phyloP scores from a whole-genome alignment of 2,329 filamentous ascomycete genomes.

The Pestalotiopsis sp. region DNA sequence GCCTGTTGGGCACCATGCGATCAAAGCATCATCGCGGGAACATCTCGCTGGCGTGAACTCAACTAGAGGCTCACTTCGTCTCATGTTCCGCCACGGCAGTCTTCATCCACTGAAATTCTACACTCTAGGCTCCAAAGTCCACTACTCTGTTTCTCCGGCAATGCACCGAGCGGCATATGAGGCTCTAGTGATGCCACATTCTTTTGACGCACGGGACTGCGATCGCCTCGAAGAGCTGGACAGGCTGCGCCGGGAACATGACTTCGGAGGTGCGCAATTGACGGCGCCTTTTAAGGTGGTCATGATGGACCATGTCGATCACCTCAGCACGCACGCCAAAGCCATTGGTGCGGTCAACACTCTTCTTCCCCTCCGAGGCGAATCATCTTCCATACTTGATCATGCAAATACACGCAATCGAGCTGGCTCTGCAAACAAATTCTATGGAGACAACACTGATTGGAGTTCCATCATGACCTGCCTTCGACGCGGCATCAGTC shows the following conservation, averaged over 20 bases:
- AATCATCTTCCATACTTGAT: conserved; percentile 50
- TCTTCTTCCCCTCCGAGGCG: conserved; percentile 64
- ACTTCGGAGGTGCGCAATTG: conserved; percentile 70
- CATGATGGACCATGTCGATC: conserved; percentile 65
- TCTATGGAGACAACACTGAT: conserved; percentile 74
- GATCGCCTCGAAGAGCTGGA: conserved; percentile 63
- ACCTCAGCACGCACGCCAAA: conserved; percentile 68
- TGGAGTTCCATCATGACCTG: conserved; percentile 67
- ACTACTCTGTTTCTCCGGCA: conserved; percentile 71
- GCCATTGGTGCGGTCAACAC: conserved; percentile 76
- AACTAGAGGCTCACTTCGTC: conserved; percentile 56
- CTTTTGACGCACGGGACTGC: conserved; percentile 63
- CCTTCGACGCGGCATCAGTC: conserved; percentile 69
- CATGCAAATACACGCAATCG: conserved; percentile 62
- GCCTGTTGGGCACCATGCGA: conserved; percentile 49
- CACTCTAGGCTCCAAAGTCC: conserved; percentile 68
- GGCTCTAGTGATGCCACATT: conserved; percentile 68
- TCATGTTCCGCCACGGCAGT: conserved; percentile 62
- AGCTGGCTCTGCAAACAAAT: conserved; percentile 61
- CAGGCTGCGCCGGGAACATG: conserved; percentile 57
- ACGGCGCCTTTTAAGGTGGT: conserved; percentile 73
- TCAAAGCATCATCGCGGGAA: conserved; percentile 41
- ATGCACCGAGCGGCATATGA: conserved; percentile 74
- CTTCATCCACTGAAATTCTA: conserved; percentile 70
- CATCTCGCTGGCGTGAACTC: conserved; percentile 54